Evolutionary conservation across 108 stramenopile species (phyloP).

Genomic region (Cyclotella sp.): DNA sequence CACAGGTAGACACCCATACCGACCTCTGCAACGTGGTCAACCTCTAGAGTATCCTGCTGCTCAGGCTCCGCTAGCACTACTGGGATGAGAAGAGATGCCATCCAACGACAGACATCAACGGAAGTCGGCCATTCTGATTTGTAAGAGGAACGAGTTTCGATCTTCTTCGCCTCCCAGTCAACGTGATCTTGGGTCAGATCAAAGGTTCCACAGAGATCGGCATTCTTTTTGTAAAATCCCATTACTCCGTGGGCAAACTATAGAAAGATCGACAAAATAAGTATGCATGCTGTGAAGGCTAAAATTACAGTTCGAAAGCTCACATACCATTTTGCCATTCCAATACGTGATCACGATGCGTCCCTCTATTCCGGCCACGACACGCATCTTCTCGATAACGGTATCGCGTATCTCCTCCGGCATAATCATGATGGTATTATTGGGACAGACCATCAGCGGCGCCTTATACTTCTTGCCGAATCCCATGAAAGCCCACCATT

Average conservation of each 20-base stretch:
- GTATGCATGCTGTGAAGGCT: background rate
- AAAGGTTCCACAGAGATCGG: slow-evolving; percentile 47
- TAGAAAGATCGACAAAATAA: background rate
- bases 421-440: slow-evolving; percentile 63
- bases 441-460: slow-evolving; percentile 54
- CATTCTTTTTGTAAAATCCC: slow-evolving; percentile 58
- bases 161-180: slow-evolving; percentile 40
- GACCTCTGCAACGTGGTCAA: slow-evolving; percentile 42
- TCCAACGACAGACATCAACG: slow-evolving; percentile 36
- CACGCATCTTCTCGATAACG: slow-evolving; percentile 54
- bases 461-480: slow-evolving; percentile 40
- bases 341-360: slow-evolving; percentile 53
- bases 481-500: slow-evolving; percentile 53
- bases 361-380: slow-evolving; percentile 49
- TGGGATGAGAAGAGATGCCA: slow-evolving; percentile 43
- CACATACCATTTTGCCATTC: slow-evolving; percentile 46
- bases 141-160: slow-evolving; percentile 51
- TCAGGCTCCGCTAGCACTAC: slow-evolving; percentile 41
- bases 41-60: slow-evolving; percentile 18
- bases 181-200: slow-evolving; percentile 52
- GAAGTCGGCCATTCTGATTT: slow-evolving; percentile 47
- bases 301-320: background rate
- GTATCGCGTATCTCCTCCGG: slow-evolving; percentile 50
- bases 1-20: slow-evolving; percentile 56
- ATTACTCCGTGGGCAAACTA: slow-evolving; percentile 53